Percentiles rank a stretch among this genome's conserved stretches.
Evolutionary conservation across 2,329 filamentous ascomycete genomes (phyloP).

Genomic region (Orbilia brochopaga): DNA sequence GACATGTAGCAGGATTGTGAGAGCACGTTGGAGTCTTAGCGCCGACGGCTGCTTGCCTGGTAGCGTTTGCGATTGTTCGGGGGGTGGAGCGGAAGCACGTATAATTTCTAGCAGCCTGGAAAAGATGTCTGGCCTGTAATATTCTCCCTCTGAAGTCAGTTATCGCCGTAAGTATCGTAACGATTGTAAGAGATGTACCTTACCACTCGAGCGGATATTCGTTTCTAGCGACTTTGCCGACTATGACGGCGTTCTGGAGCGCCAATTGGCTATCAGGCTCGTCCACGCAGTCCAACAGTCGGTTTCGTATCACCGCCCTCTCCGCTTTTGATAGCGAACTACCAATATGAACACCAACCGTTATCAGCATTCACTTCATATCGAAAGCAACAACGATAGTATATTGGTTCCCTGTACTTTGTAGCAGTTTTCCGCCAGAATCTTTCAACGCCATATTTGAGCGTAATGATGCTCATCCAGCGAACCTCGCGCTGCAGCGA

Average conservation of each 20-base stretch:
- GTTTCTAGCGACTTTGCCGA: constrained; percentile 85
- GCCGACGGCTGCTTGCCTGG: constrained; percentile 61
- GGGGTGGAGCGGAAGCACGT: constrained; percentile 62
- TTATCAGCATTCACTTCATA: not conserved
- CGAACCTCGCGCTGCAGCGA: constrained; percentile 77
- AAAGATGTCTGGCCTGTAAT: constrained; percentile 63
- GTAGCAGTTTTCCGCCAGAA: constrained; percentile 86
- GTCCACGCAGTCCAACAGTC: constrained; percentile 75
- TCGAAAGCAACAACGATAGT: too few relatives aligned
- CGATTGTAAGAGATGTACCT: not conserved
- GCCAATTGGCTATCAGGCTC: constrained; percentile 78
- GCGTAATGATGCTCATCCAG: constrained; percentile 87
- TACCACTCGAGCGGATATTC: constrained; percentile 89
- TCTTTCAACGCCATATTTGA: constrained; percentile 96
- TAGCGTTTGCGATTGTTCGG: constrained; percentile 57
- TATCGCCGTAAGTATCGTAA: not conserved
- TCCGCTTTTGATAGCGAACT: constrained; percentile 71
- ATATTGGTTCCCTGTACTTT: too few relatives aligned
- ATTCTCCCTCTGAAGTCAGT: not conserved
- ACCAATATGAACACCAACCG: constrained; percentile 3
- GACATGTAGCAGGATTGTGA: constrained; percentile 80
- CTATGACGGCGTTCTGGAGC: constrained; percentile 83
- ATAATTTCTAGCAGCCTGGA: constrained; percentile 69
- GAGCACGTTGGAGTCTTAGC: constrained; percentile 71
- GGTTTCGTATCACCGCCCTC: constrained; percentile 75